phyloP scores from a whole-genome alignment of 495 filamentous ascomycete genomes.

The Lichina pygmaea region DNA sequence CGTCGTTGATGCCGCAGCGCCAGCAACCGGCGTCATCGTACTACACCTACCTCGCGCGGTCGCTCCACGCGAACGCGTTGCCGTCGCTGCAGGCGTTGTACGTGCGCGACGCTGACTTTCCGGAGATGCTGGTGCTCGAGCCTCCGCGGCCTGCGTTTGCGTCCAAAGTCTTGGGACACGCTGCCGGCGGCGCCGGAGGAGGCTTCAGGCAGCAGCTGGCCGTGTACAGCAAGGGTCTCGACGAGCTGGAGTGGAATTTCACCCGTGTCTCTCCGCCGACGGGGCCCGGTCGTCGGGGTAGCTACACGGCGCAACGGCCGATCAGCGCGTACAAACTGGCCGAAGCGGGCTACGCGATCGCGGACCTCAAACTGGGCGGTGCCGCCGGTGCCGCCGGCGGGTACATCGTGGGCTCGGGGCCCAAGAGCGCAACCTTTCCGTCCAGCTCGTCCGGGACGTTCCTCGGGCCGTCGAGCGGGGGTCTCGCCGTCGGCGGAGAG shows the following conservation, averaged over 20 bases:
- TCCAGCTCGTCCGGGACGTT: neutral
- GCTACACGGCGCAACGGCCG: constrained; percentile 10
- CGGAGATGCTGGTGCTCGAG: constrained; percentile 42
- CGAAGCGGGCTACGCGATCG: constrained; percentile 7
- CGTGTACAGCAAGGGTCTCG: constrained; percentile 65
- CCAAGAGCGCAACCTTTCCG: neutral
- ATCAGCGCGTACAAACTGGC: constrained; percentile 17
- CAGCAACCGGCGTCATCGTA: constrained; percentile 37
- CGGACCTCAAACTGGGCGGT: neutral
- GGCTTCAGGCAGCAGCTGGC: constrained; percentile 37
- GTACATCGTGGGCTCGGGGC: neutral
- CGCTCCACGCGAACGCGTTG: constrained; percentile 45
- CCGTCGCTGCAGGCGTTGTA: constrained; percentile 51
- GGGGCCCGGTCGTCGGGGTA: constrained; percentile 9
- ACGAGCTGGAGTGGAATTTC: constrained; percentile 71
- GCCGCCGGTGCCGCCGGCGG: neutral
- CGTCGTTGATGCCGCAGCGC: no score
- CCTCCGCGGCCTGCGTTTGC: constrained; percentile 17
- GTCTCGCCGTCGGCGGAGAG: neutral
- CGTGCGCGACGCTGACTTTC: constrained; percentile 59
- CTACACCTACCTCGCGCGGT: constrained; percentile 66
- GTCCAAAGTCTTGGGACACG: constrained; percentile 6
- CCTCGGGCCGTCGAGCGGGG: neutral
- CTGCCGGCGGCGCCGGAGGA: constrained; percentile 1
- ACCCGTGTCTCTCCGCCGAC: constrained; percentile 25